phyloP scores from a whole-genome alignment of 1,139 yeast species.

The Geotrichum australiense region DNA sequence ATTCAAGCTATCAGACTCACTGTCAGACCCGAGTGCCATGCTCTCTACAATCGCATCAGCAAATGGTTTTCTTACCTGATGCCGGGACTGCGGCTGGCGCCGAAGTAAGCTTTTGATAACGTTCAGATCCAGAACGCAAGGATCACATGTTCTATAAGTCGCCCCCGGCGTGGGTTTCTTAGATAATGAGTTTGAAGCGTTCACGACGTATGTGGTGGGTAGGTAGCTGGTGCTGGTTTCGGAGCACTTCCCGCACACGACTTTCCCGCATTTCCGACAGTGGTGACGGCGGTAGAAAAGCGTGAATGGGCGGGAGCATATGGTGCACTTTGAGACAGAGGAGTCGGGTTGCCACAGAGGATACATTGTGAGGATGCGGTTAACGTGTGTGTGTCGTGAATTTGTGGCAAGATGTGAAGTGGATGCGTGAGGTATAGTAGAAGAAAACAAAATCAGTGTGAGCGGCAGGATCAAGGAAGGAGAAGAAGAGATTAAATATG shows the following conservation, averaged over 20 bases:
- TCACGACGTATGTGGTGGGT: slow-evolving; percentile 45
- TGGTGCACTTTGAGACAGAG: slow-evolving; percentile 50
- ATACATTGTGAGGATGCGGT: slow-evolving; percentile 1
- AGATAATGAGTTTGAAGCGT: slow-evolving; percentile 40
- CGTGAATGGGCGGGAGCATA: slow-evolving; percentile 54
- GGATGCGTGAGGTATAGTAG: too few relatives aligned
- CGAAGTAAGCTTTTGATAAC: slow-evolving; percentile 42
- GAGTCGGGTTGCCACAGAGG: slow-evolving; percentile 80
- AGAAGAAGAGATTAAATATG: too few relatives aligned
- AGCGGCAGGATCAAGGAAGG: too few relatives aligned
- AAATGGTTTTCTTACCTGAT: background rate
- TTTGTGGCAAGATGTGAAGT: too few relatives aligned
- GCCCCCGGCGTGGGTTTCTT: background rate
- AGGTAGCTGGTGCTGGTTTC: slow-evolving; percentile 40
- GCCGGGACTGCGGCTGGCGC: slow-evolving; percentile 7
- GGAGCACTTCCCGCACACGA: slow-evolving; percentile 67
- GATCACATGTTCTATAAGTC: slow-evolving; percentile 63
- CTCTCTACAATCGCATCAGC: slow-evolving; percentile 13
- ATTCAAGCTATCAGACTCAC: slow-evolving; percentile 19
- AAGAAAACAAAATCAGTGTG: too few relatives aligned
- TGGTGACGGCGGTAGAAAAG: slow-evolving; percentile 84
- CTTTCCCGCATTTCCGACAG: slow-evolving; percentile 78
- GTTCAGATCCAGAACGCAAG: slow-evolving; percentile 55
- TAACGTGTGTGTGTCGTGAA: too few relatives aligned
- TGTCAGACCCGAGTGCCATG: slow-evolving; percentile 17